A percentile compares a stretch with the other conserved stretches of the same genome.
These are phyloP conservation scores for Crithidia brevicula DNA, from an alignment of 208 protist species.

Conservation along the genomic window DNA sequence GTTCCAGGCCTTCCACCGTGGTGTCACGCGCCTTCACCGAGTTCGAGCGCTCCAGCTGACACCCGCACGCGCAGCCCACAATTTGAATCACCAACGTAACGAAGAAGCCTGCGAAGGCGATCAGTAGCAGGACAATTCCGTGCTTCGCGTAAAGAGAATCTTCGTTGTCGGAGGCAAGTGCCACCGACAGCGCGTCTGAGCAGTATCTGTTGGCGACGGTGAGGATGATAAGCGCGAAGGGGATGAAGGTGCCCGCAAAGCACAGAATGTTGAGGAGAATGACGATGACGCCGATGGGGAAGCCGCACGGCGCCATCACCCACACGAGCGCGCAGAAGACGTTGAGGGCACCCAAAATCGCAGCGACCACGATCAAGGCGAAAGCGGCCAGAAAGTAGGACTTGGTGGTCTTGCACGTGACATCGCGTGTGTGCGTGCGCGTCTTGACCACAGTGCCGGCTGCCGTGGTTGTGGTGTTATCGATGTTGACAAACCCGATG, in stretches of 20 bases:
- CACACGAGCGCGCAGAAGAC: slow-evolving; percentile 2
- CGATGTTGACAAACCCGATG: neutral
- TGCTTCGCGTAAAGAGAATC: neutral
- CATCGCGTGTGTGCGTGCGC: neutral
- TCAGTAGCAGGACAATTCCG: neutral
- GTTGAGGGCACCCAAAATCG: neutral
- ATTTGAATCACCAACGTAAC: neutral
- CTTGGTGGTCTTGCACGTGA: neutral
- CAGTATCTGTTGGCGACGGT: neutral
- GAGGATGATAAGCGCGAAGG: neutral
- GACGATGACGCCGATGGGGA: neutral
- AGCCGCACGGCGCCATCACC: slow-evolving; percentile 13
- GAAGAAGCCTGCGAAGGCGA: slow-evolving; percentile 4
- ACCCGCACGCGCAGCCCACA: slow-evolving; percentile 2
- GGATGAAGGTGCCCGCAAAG: neutral
- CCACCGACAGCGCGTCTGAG: slow-evolving; percentile 5
- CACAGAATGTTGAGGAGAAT: neutral
- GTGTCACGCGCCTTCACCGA: neutral
- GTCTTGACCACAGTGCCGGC: neutral
- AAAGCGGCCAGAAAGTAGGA: neutral
- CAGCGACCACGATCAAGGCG: neutral
- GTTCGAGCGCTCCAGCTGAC: slow-evolving; percentile 9
- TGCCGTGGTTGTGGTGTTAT: neutral
- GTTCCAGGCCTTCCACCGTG: neutral
- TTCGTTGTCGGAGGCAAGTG: neutral